Conservation (phyloP, 2,329 filamentous ascomycete genomes). For the Xylariomycetidae sp. region DNA sequence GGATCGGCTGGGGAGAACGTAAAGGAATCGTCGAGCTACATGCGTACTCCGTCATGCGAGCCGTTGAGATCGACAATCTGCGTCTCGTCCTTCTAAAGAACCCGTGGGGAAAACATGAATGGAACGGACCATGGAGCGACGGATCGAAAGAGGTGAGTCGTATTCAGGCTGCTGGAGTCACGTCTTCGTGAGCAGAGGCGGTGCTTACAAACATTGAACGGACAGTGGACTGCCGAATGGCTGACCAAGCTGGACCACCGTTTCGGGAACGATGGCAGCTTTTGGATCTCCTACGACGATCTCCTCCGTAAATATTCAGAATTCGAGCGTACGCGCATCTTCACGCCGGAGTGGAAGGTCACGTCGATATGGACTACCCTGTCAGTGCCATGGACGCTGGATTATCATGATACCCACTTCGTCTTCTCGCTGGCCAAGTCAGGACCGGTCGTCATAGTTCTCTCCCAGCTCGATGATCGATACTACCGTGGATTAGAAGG, state of each 20-base stretch:
- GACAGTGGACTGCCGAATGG: constrained; percentile 79
- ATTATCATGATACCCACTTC: constrained; percentile 53
- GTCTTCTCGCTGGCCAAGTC: constrained; percentile 43
- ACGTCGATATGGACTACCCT: constrained; percentile 46
- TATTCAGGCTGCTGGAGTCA: too few species aligned
- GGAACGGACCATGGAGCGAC: constrained; percentile 78
- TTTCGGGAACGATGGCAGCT: constrained; percentile 71
- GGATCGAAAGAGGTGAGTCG: constrained; percentile 80
- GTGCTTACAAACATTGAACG: too few species aligned
- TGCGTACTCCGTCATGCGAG: constrained; percentile 57
- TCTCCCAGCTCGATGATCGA: constrained; percentile 53
- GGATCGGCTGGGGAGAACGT: constrained; percentile 39
- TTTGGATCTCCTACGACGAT: constrained; percentile 57
- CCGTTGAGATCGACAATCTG: constrained; percentile 55
- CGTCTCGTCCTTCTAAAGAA: constrained; percentile 65
- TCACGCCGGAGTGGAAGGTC: constrained; percentile 50
- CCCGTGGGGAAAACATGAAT: constrained; percentile 77
- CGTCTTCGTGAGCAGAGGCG: too few species aligned
- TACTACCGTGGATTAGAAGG: constrained; percentile 55
- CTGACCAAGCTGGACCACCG: constrained; percentile 67
- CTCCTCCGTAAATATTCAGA: constrained; percentile 53
- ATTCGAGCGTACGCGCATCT: constrained; percentile 55
- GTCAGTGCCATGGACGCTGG: constrained; percentile 49
- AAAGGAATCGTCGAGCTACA: constrained; percentile 56
- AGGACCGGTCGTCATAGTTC: constrained; percentile 49